Percentiles rank a stretch among this genome's conserved stretches.
Conservation (phyloP, 345 rosid species). For the Eucalyptus pauciflora region DNA sequence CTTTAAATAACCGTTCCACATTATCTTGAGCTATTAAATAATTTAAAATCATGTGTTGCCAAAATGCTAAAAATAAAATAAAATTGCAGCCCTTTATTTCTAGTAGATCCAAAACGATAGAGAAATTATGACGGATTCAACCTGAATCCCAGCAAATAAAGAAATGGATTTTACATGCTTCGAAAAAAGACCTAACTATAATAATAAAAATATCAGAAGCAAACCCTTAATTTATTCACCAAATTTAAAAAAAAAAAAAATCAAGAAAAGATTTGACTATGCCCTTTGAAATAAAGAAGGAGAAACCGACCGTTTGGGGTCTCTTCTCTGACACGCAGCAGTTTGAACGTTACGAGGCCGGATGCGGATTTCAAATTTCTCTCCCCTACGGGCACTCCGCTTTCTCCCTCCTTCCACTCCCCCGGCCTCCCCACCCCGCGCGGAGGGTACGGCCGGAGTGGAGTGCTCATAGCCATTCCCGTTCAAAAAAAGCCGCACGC, state of each 20-base stretch:
- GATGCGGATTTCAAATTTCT: conserved; percentile 5
- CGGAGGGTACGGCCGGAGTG: rapidly evolving
- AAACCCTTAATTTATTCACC: background rate
- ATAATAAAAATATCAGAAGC: background rate
- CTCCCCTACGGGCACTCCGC: background rate
- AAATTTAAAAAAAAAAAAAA: background rate
- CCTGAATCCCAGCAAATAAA: rapidly evolving
- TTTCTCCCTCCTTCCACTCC: conserved; percentile 11
- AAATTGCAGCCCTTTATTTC: background rate
- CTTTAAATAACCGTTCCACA: background rate
- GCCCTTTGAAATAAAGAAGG: background rate
- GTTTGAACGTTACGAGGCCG: conserved; percentile 47
- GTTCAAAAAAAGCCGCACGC: conserved; percentile 4
- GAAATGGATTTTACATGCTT: background rate
- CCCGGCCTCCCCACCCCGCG: background rate
- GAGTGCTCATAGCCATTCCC: background rate
- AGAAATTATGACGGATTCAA: background rate
- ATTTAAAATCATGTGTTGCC: background rate
- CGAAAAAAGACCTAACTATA: background rate
- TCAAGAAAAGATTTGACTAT: background rate
- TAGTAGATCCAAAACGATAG: background rate
- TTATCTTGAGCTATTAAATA: background rate
- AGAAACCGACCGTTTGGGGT: conserved; percentile 12
- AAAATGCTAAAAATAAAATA: background rate
- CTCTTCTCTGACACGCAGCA: conserved; percentile 8